Percentiles rank a stretch among this genome's conserved stretches.
Conservation (phyloP, 805 yeast genomes). For the Danielia oregonensis region DNA sequence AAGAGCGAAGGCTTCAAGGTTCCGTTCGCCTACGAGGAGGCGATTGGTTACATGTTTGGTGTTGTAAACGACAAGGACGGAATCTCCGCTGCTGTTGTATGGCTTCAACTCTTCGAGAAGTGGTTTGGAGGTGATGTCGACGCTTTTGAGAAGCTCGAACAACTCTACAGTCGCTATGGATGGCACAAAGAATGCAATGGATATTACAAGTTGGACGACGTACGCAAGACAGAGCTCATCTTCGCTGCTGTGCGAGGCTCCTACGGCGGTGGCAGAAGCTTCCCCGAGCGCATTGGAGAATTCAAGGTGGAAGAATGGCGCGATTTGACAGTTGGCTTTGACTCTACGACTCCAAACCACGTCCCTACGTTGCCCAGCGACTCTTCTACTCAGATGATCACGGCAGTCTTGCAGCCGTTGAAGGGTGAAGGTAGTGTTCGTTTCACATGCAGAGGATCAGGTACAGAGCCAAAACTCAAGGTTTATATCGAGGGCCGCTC, state of each 20-base stretch:
- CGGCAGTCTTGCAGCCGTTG: constrained; percentile 43
- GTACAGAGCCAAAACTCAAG: constrained; percentile 93
- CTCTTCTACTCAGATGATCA: constrained; percentile 79
- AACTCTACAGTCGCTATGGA: constrained; percentile 66
- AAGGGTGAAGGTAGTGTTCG: constrained; percentile 39
- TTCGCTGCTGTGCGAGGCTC: constrained; percentile 49
- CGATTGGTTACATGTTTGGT: constrained; percentile 90
- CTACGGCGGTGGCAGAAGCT: constrained; percentile 14
- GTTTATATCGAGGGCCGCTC: constrained; percentile 82
- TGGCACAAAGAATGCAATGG: constrained; percentile 84
- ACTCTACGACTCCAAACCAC: constrained; percentile 58
- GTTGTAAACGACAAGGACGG: constrained; percentile 92
- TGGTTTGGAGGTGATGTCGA: constrained; percentile 45
- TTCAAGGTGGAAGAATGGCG: constrained; percentile 66
- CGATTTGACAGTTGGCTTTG: constrained; percentile 81
- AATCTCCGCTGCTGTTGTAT: constrained; percentile 70
- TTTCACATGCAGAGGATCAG: constrained; percentile 89
- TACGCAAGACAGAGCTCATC: constrained; percentile 47
- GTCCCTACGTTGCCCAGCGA: constrained; percentile 70
- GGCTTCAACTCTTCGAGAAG: constrained; percentile 60
- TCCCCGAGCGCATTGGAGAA: constrained; percentile 53
- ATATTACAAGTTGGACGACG: constrained; percentile 65
- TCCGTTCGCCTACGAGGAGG: constrained; percentile 93
- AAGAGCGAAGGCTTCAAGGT: constrained; percentile 62
- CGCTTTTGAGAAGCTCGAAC: constrained; percentile 49